Evolutionary conservation across 306 rosid species (phyloP).

Genomic region (Cucurbita ficifolia): DNA sequence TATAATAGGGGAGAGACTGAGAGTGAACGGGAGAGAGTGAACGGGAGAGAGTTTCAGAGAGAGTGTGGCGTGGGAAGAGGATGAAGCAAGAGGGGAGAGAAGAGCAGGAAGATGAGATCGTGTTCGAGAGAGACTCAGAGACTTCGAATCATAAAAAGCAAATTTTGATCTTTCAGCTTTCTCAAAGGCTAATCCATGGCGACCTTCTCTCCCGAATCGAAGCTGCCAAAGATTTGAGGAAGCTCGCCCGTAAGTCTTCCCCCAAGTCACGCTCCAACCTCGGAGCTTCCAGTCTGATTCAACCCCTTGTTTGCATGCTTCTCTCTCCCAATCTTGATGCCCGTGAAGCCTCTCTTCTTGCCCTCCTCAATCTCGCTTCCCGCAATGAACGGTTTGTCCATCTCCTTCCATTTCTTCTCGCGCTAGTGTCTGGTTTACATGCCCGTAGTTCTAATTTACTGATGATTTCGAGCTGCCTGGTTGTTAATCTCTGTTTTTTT

Average conservation of each 20-base stretch:
- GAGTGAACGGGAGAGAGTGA: neutral
- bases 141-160: conserved; percentile 36
- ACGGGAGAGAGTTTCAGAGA: neutral
- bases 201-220: conserved; percentile 54
- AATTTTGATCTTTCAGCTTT: conserved; percentile 33
- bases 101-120: conserved; percentile 9
- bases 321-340: conserved; percentile 57
- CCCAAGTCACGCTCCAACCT: conserved; percentile 49
- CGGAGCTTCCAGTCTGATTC: conserved; percentile 60
- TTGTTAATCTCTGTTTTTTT: too few relatives aligned
- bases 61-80: neutral
- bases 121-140: conserved; percentile 6
- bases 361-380: conserved; percentile 82
- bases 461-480: too few relatives aligned
- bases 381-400: conserved; percentile 51
- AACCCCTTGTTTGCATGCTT: conserved; percentile 69
- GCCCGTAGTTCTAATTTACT: too few relatives aligned
- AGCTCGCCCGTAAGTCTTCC: conserved; percentile 50
- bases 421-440: too few relatives aligned
- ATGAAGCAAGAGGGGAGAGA: conserved; percentile 1
- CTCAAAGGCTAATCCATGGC: conserved; percentile 52
- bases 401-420: neutral
- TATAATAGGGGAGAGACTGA: too few relatives aligned
- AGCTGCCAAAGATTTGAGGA: conserved; percentile 77
- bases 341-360: conserved; percentile 71